These are phyloP conservation scores for Teunomyces aglyptinius DNA, from an alignment of 805 yeast species.

Conservation along the genomic window DNA sequence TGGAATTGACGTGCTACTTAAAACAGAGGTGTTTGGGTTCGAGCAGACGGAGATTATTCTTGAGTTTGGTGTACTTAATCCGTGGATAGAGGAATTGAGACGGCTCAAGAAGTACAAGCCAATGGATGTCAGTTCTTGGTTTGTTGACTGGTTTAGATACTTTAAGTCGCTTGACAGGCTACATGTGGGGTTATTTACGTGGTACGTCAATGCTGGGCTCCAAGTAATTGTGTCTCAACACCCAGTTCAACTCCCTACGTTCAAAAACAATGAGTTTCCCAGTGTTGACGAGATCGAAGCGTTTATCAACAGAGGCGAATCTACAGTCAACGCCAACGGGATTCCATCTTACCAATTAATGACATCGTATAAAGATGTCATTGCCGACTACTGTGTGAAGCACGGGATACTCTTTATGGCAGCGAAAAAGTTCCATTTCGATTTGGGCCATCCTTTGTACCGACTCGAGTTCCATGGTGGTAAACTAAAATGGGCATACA, in stretches of 20 bases:
- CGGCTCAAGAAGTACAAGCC: neutral
- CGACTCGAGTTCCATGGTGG: slow-evolving; percentile 35
- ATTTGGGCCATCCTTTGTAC: slow-evolving; percentile 45
- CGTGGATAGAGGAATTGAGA: slow-evolving; percentile 26
- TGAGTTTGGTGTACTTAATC: slow-evolving; percentile 33
- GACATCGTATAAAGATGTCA: slow-evolving; percentile 62
- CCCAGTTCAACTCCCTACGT: slow-evolving; percentile 11
- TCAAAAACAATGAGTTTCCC: slow-evolving; percentile 9
- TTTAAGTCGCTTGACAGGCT: neutral
- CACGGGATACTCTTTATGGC: slow-evolving; percentile 46
- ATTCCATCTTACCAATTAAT: slow-evolving; percentile 43
- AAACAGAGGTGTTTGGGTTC: neutral
- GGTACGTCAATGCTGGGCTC: slow-evolving; percentile 22
- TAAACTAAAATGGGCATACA: slow-evolving; percentile 42
- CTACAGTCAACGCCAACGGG: slow-evolving; percentile 23
- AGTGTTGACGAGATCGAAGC: neutral
- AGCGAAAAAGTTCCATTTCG: slow-evolving; percentile 27
- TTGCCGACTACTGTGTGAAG: slow-evolving; percentile 56
- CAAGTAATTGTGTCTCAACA: slow-evolving; percentile 6
- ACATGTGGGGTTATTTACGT: slow-evolving; percentile 3
- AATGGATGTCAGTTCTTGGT: neutral
- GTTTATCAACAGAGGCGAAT: neutral
- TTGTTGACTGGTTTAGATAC: neutral
- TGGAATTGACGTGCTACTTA: neutral
- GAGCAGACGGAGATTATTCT: slow-evolving; percentile 19